phyloP scores from a whole-genome alignment of 495 filamentous ascomycete genomes.

The Neohortaea acidophila region DNA sequence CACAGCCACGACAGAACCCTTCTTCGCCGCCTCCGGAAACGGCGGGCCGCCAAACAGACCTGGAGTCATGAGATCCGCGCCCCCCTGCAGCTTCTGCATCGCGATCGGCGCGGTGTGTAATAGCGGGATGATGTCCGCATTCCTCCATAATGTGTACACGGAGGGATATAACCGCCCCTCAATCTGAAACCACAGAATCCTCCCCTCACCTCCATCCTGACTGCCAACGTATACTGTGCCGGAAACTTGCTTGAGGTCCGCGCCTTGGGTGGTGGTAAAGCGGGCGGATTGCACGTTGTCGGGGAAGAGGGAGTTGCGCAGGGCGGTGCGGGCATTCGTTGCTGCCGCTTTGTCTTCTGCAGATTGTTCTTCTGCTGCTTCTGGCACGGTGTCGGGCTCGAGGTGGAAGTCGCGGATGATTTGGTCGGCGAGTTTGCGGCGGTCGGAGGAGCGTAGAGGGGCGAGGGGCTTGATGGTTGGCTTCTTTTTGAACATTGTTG shows the following conservation, averaged over 20 bases:
- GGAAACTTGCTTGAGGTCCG: slow-evolving; percentile 45
- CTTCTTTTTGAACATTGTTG: slow-evolving; percentile 65
- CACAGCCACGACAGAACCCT: slow-evolving; percentile 49
- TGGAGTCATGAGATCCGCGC: slow-evolving; percentile 63
- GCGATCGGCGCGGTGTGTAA: slow-evolving; percentile 49
- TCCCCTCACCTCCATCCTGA: slow-evolving; percentile 39
- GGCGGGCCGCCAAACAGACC: slow-evolving; percentile 55
- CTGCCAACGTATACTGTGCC: slow-evolving; percentile 53
- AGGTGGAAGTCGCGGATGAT: slow-evolving; percentile 51
- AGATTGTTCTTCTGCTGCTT: slow-evolving; percentile 23
- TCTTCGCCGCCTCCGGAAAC: slow-evolving; percentile 45
- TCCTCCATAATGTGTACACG: slow-evolving; percentile 55
- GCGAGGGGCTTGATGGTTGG: slow-evolving; percentile 60
- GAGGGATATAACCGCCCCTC: slow-evolving; percentile 47
- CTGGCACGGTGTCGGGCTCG: slow-evolving; percentile 27
- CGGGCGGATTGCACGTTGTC: slow-evolving; percentile 49
- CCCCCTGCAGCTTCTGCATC: slow-evolving; percentile 46
- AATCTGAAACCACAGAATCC: slow-evolving; percentile 57
- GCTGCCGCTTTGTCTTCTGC: slow-evolving; percentile 29
- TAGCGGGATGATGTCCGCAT: slow-evolving; percentile 45
- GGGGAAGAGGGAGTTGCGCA: slow-evolving; percentile 49
- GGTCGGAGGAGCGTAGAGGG: slow-evolving; percentile 55
- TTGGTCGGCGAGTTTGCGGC: slow-evolving; percentile 52
- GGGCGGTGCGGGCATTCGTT: slow-evolving; percentile 33
- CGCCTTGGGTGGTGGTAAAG: slow-evolving; percentile 55